A percentile compares a stretch with the other conserved stretches of the same genome.
Conservation (phyloP, 1,139 yeast species). For the Suhomyces wounanorum region DNA sequence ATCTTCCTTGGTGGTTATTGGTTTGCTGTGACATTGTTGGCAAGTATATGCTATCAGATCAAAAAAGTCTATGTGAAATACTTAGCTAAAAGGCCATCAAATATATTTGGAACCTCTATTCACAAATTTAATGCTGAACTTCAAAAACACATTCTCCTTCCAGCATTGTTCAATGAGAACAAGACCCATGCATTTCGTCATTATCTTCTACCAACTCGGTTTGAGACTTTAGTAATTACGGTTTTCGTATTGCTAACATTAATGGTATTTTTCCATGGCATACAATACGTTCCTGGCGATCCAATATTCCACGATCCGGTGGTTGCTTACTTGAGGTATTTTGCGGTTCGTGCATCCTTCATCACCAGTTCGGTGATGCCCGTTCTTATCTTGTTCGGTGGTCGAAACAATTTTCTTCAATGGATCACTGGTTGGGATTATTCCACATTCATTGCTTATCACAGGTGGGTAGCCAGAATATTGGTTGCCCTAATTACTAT, state of each 20-base stretch:
- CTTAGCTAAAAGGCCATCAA: not conserved
- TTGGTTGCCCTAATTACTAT: slow-evolving; percentile 39
- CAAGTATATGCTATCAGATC: slow-evolving; percentile 34
- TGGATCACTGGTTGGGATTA: slow-evolving; percentile 62
- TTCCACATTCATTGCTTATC: slow-evolving; percentile 58
- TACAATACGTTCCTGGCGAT: slow-evolving; percentile 29
- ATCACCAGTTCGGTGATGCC: slow-evolving; percentile 56
- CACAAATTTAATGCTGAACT: not conserved
- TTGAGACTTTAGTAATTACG: slow-evolving; percentile 39
- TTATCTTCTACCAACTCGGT: slow-evolving; percentile 61
- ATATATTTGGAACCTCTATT: not conserved
- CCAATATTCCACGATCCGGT: slow-evolving; percentile 27
- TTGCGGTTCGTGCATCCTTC: slow-evolving; percentile 60
- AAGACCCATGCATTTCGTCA: slow-evolving; percentile 39
- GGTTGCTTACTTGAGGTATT: slow-evolving; percentile 32
- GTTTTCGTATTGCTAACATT: slow-evolving; percentile 10
- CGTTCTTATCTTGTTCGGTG: slow-evolving; percentile 55
- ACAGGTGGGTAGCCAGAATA: slow-evolving; percentile 60
- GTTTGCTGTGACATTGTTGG: slow-evolving; percentile 29
- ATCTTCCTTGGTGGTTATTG: slow-evolving; percentile 33
- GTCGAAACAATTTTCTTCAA: slow-evolving; percentile 60
- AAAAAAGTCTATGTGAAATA: not conserved
- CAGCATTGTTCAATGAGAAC: slow-evolving; percentile 45
- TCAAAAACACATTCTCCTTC: slow-evolving; percentile 25
- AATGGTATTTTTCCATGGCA: slow-evolving; percentile 16